Percentiles rank a stretch among this genome's conserved stretches.
These are phyloP conservation scores for Nemania abortiva DNA, from an alignment of 2,329 filamentous ascomycete species.

Conservation along the genomic window DNA sequence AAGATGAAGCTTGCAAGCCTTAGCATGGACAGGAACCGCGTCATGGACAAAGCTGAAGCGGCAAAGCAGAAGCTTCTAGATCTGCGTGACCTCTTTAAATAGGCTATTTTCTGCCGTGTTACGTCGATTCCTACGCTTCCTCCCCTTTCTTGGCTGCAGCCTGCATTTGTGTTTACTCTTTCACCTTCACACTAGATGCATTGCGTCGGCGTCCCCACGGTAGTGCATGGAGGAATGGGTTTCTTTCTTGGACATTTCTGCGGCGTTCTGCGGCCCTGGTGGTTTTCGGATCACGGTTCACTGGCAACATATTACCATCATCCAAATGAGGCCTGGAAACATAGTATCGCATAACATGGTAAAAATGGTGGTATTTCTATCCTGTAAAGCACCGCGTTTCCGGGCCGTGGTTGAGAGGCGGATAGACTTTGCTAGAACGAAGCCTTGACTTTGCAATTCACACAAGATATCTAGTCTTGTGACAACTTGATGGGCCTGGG, in stretches of 20 bases:
- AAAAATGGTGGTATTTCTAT: neutral
- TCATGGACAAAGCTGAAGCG: conserved; percentile 67
- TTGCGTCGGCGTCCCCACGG: conserved; percentile 38
- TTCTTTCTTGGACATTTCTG: conserved; percentile 18
- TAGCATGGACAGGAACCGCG: conserved; percentile 74
- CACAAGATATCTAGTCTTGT: conserved; percentile 2
- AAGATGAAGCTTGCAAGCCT: conserved; percentile 92
- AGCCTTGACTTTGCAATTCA: conserved; percentile 6
- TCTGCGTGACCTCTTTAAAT: conserved; percentile 69
- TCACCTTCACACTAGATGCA: conserved; percentile 27
- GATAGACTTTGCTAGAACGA: conserved; percentile 3
- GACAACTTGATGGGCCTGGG: neutral
- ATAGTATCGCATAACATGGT: conserved; percentile 14
- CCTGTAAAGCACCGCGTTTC: neutral
- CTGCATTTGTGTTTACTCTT: conserved; percentile 19
- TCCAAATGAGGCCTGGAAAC: conserved; percentile 10
- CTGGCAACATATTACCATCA: conserved; percentile 2
- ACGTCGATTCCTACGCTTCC: neutral
- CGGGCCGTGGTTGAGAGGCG: neutral
- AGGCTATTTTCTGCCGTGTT: conserved; percentile 15
- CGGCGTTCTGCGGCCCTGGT: conserved; percentile 20
- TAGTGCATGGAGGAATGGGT: conserved; percentile 16
- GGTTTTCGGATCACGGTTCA: conserved; percentile 1
- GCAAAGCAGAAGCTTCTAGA: conserved; percentile 73
- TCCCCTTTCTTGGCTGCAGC: neutral